These are phyloP conservation scores for Leccinum disarticulatum DNA, from an alignment of 768 basidiomycete species.

Conservation along the genomic window DNA sequence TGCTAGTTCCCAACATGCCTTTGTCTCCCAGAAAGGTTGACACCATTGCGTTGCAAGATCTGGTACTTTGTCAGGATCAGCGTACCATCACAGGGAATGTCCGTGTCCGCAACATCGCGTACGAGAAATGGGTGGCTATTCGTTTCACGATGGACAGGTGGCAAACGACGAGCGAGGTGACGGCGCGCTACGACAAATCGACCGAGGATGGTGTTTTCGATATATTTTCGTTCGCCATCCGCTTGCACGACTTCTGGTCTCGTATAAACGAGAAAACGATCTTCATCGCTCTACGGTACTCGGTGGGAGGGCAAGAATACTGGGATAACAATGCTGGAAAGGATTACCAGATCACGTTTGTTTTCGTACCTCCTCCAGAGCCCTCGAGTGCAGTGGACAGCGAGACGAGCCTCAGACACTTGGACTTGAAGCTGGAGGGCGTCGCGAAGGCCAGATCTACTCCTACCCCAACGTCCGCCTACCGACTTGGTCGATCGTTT, in stretches of 20 bases:
- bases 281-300: conserved; percentile 73
- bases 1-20: conserved; percentile 73
- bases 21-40: conserved; percentile 35
- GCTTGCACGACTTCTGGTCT: conserved; percentile 73
- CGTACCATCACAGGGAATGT: conserved; percentile 67
- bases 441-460: conserved; percentile 44
- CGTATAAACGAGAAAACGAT: conserved; percentile 83
- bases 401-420: conserved; percentile 52
- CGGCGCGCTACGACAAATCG: conserved; percentile 62
- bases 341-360: conserved; percentile 80
- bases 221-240: conserved; percentile 73
- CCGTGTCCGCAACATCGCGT: conserved; percentile 83
- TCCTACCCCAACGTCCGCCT: conserved; percentile 12
- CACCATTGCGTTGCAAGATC: conserved; percentile 54
- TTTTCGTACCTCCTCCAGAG: conserved; percentile 23
- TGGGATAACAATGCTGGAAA: conserved; percentile 89
- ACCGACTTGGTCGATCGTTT: conserved; percentile 25
- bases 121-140: conserved; percentile 81
- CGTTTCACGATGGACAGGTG: conserved; percentile 93
- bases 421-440: conserved; percentile 66
- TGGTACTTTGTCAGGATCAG: conserved; percentile 52
- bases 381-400: conserved; percentile 35
- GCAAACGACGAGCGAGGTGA: conserved; percentile 95
- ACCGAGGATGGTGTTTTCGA: conserved; percentile 48
- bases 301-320: conserved; percentile 68